These are phyloP conservation scores for Hyparrhenia diplandra DNA, from an alignment of 176 grass and related monocot species.

Conservation along the genomic window DNA sequence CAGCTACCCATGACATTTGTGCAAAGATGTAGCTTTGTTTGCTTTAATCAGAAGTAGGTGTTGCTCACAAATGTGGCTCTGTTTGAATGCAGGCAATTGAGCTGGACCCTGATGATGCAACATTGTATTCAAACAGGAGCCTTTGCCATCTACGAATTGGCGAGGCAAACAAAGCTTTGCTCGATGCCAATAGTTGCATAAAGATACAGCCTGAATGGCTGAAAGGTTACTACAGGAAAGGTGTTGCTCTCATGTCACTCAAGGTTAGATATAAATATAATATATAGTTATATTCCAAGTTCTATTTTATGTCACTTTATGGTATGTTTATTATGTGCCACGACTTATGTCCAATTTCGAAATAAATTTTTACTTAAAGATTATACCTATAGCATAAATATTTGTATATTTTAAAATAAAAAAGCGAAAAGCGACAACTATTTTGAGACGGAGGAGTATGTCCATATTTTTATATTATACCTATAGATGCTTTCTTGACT, in stretches of 20 bases:
- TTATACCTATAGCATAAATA: too few relatives aligned
- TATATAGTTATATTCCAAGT: neutral
- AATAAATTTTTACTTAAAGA: too few relatives aligned
- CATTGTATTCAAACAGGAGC: slow-evolving; percentile 33
- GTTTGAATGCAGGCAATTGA: slow-evolving; percentile 18
- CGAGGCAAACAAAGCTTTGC: slow-evolving; percentile 5
- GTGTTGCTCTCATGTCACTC: slow-evolving; percentile 15
- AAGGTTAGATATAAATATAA: slow-evolving; percentile 11
- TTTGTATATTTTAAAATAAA: too few relatives aligned
- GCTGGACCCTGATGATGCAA: slow-evolving; percentile 1
- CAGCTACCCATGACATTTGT: neutral
- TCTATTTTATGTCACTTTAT: neutral
- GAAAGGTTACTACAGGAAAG: slow-evolving; percentile 32
- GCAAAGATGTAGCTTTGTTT: neutral
- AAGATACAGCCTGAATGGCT: neutral
- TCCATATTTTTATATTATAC: neutral
- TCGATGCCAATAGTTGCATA: slow-evolving; percentile 11
- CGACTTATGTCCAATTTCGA: too few relatives aligned
- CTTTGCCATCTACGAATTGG: slow-evolving; percentile 1
- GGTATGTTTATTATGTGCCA: neutral
- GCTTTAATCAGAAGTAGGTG: neutral
- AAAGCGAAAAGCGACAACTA: too few relatives aligned
- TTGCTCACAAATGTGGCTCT: neutral
- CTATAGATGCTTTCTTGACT: neutral
- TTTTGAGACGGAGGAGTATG: too few relatives aligned